Evolutionary conservation across 2,329 filamentous ascomycete species (phyloP), one percentile per base, ranked within the genome.

Genomic region (Fusarium siculi): DNA sequence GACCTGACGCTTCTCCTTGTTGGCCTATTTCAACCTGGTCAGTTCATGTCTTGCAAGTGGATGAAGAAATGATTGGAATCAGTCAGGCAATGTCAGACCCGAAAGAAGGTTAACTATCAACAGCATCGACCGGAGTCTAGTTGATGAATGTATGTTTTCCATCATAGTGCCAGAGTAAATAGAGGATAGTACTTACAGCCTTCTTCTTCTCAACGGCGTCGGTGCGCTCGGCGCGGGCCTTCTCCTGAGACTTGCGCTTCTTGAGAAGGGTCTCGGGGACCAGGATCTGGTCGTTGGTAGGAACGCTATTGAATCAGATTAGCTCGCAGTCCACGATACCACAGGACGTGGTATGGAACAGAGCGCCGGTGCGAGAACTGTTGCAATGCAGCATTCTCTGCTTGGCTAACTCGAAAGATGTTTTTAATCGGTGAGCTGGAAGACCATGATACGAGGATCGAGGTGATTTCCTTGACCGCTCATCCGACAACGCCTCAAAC

Each of bases 231-330:
- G 96, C 95, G 85, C 95, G 93, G 85, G 95, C 95, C 92, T 98
- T 97, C 92, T 99, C 96, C 89, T 98, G 96, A 86, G 91, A 94
- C 95, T 99, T 99, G 90, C 96, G 94, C 94, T 99, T 99, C 93
- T 99, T 99, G 86, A 99, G 92, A 83, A 99, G 94, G 81, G 96
- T 99, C 94, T 99, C 96, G 80, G 96, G 96, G 84, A 98, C 94
- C 85, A 98, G 90, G 85, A 99, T 92, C 86, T 98, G 93, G 86
- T 98, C 94, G 87, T 95, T 88, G 86, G 95, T 97, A 79, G 96
- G 94, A 83, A 97, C 93, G 71, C 63, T 74, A 87, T 92, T 88
- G 77, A 79, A 73, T 91, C 85, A 94, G 92, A 93, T 94, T 91
- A 93, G 92, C 93, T 91, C 90, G 89, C 89, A 88, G 88, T 90